A percentile compares a stretch with the other conserved stretches of the same genome.
These are phyloP conservation scores for Psilocybe azurescens DNA, from an alignment of 768 basidiomycete species.

Conservation along the genomic window DNA sequence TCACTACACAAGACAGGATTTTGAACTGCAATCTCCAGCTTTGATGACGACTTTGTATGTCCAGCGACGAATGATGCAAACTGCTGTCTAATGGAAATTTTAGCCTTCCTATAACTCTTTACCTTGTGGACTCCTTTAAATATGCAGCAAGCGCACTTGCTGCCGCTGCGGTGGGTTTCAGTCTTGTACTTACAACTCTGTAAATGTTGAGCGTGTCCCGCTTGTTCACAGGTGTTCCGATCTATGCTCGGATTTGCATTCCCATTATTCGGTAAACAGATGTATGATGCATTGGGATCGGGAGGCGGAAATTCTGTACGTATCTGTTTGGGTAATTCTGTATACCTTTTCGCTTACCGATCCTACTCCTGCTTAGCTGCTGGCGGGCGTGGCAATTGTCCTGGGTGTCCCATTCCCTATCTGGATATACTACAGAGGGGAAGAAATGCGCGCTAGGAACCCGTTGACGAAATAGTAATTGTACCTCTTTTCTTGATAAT, in stretches of 20 bases:
- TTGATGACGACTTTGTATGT: conserved; percentile 66
- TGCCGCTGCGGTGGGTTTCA: conserved; percentile 58
- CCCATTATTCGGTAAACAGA: conserved; percentile 58
- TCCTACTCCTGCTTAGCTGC: conserved; percentile 31
- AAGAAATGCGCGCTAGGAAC: conserved; percentile 40
- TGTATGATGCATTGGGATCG: conserved; percentile 63
- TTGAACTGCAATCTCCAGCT: not conserved
- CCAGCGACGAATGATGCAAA: conserved; percentile 23
- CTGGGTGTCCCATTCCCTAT: conserved; percentile 80
- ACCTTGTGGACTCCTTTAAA: conserved; percentile 73
- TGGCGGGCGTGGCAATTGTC: conserved; percentile 63
- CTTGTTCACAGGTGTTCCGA: conserved; percentile 43
- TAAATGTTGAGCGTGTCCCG: not conserved
- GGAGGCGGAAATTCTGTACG: conserved; percentile 77
- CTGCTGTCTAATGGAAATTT: conserved; percentile 2
- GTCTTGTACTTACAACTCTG: not conserved
- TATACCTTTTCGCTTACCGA: not conserved
- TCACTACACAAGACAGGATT: not conserved
- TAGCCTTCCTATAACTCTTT: conserved; percentile 71
- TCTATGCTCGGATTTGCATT: conserved; percentile 53
- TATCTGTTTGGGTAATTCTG: not conserved
- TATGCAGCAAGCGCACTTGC: conserved; percentile 75
- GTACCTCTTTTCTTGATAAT: too few species aligned
- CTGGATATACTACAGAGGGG: conserved; percentile 74
- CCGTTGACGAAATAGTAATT: conserved; percentile 27